Base-by-base conservation (phyloP, 2,329 filamentous ascomycete genomes). In the Aspergillus pseudoterreus region DNA sequence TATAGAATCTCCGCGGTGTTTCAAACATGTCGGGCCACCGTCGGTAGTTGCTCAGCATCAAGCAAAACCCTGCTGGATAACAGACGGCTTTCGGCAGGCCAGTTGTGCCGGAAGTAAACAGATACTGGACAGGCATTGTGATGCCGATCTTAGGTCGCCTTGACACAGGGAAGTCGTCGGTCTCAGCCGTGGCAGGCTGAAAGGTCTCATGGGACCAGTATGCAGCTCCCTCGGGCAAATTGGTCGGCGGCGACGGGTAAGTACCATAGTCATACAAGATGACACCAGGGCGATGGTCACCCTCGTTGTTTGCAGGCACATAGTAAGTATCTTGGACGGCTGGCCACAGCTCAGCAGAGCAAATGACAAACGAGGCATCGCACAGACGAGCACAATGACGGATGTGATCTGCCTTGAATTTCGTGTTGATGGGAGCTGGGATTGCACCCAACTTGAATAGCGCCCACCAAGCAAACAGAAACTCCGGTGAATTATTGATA, bases 401-500 rank as follows among this genome's bases (percentile, higher is more conserved):
- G 27, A 48, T 42, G 22, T 42, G 35, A 11, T 48, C 36, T 14
- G 35, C 35, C 24, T 33, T 41, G 46, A 48, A 42, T 8, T 48
- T 48, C 9, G 35, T 42, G 24, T 48, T 48, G 22, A 48, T 48
- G 10, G 46, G 35, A 17, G 46, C 46, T 22, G 46, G 46, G 21
- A 42, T 42, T 6, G 35, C 36, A 4, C 46, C 46, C 19, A 48
- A 21, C 35, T 42, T 48, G n/a, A 48, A 48, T 11, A 48, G 24
- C 22, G 46, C 46, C 35, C 35, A 48, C 46, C 46, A 48, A 6
- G 36, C 46, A 14, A 48, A 42, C 6, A 48, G 21, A n/a, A 48
- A 48, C 36, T 48, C 46, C 19, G 46, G 46, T n/a, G 33, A 47
- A 47, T 47, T 46, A 9, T 46, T 46, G 27, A 46, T 15, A 21